phyloP scores from a whole-genome alignment of 2,329 filamentous ascomycete genomes.

The Ceratocystis cubensis region DNA sequence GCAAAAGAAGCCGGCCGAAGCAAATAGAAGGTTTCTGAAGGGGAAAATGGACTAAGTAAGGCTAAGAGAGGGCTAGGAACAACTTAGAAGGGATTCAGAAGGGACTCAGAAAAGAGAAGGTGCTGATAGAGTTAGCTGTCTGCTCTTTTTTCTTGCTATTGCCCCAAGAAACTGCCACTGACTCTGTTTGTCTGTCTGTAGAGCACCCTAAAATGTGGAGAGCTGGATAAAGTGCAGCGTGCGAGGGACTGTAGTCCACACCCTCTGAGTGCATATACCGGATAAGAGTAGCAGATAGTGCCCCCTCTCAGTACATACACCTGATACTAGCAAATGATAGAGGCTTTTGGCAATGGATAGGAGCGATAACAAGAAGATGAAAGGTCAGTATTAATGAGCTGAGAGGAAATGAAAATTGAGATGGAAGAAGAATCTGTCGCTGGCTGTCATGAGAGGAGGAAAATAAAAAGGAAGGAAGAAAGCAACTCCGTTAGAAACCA shows the following conservation, averaged over 20 bases:
- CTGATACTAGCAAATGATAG: not conserved
- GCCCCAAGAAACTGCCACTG: not conserved
- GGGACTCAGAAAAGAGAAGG: not conserved
- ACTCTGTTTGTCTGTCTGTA: constrained; percentile 13
- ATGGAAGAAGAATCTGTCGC: not conserved
- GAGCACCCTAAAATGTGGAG: constrained; percentile 13
- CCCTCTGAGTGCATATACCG: constrained; percentile 1
- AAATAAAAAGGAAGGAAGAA: not conserved
- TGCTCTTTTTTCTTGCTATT: not conserved
- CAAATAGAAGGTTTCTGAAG: constrained; percentile 15
- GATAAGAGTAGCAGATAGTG: not conserved
- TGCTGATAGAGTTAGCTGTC: not conserved
- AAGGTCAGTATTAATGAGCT: not conserved
- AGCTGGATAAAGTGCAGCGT: not conserved
- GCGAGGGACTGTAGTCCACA: not conserved
- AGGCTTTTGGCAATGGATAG: not conserved
- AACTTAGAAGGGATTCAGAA: constrained; percentile 21
- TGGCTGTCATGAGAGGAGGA: not conserved
- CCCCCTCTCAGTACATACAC: not conserved
- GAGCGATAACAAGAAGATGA: not conserved
- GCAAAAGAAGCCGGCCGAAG: constrained; percentile 21
- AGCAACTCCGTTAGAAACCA: not conserved
- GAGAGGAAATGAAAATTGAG: not conserved
- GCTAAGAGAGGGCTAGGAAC: not conserved
- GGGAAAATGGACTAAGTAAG: constrained; percentile 21